Percentiles rank a stretch among this genome's conserved stretches.
Evolutionary conservation across 257 asterid species (phyloP).

Genomic region (Scutellaria barbata): DNA sequence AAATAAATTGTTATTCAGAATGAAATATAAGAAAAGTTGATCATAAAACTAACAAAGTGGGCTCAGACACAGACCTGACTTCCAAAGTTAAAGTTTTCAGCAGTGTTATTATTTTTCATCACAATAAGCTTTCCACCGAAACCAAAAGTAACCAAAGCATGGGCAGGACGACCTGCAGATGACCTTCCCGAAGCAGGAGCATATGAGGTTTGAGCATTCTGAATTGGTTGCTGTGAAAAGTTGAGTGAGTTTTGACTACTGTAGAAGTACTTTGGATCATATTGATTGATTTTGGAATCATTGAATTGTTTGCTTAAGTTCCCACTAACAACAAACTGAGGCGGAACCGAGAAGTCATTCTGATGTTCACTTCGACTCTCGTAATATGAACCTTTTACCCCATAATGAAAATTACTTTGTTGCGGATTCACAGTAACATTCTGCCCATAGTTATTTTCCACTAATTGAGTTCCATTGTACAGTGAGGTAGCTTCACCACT

Average conservation of each 20-base stretch:
- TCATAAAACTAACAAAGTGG: slow-evolving; percentile 26
- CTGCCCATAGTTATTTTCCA: slow-evolving; percentile 47
- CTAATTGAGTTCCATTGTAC: slow-evolving; percentile 48
- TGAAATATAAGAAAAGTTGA: slow-evolving; percentile 30
- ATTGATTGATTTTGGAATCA: slow-evolving; percentile 57
- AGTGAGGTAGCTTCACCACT: slow-evolving; percentile 43
- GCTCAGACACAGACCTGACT: slow-evolving; percentile 69
- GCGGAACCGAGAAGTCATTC: slow-evolving; percentile 45
- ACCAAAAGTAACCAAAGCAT: slow-evolving; percentile 92
- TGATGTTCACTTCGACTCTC: slow-evolving; percentile 48
- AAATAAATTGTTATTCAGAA: slow-evolving; percentile 35
- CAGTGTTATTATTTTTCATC: slow-evolving; percentile 60
- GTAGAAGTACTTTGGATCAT: slow-evolving; percentile 52
- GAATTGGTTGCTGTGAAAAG: slow-evolving; percentile 61
- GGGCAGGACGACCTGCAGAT: slow-evolving; percentile 93
- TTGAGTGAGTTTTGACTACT: slow-evolving; percentile 50
- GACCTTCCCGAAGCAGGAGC: slow-evolving; percentile 70
- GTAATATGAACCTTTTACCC: slow-evolving; percentile 42
- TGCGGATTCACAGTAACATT: slow-evolving; percentile 41
- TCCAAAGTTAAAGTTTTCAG: slow-evolving; percentile 56
- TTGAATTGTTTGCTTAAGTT: slow-evolving; percentile 51
- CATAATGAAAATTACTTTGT: slow-evolving; percentile 48
- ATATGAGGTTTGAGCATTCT: slow-evolving; percentile 56
- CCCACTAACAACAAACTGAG: slow-evolving; percentile 48
- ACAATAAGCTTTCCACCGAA: slow-evolving; percentile 96